Base-by-base conservation (phyloP, 2,329 filamentous ascomycete genomes). In the Podosphaera leucotricha region DNA sequence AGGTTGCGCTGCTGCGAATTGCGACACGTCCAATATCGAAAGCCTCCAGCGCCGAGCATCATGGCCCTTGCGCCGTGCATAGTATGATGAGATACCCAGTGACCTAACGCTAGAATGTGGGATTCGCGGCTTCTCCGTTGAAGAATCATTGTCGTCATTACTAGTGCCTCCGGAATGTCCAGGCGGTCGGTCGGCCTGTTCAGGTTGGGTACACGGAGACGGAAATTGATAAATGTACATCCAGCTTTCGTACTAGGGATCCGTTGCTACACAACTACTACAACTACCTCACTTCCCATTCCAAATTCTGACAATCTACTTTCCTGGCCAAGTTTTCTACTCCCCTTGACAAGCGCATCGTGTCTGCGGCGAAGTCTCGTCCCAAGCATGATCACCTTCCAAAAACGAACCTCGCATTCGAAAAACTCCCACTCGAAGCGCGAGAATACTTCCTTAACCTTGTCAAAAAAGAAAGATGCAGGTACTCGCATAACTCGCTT, bases 401-500 rank as follows among this genome's bases (percentile, higher is more conserved):
- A 58, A 46, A 57, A 52, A 39, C 54, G 56, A 3, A 13, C 28
- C 38, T 51, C 54, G 6, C 61, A 64, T 46, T 72, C 74, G 49
- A 62, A 65, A 47, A 70, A 75, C 53, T 64, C 66, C 54, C 75
- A 82, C 59, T 67, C 70, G 49, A 80, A 87, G 55, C 77, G 85
- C 58, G 84, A 93, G 62, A 90, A 83, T 62, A 72, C 75, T 37
- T 90, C 84, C 59, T 68, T 92, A 42, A 80, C 75, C 3, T 87
- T 81, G 6, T 69, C 68, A 50, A 83, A 92, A 64, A 90, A 84
- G 63, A 79, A 81, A 52, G 90, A 98, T 62, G 85, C 90, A 42
- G 84, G 84, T 51, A 92, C 93, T 54, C 78, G 85, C 55, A 94
- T 94, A 57, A 98, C 90, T 43, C 71, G 84, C 50, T 80, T 95